These are phyloP conservation scores for Psilocybe cubensis DNA, from an alignment of 768 basidiomycete species.

Conservation along the genomic window DNA sequence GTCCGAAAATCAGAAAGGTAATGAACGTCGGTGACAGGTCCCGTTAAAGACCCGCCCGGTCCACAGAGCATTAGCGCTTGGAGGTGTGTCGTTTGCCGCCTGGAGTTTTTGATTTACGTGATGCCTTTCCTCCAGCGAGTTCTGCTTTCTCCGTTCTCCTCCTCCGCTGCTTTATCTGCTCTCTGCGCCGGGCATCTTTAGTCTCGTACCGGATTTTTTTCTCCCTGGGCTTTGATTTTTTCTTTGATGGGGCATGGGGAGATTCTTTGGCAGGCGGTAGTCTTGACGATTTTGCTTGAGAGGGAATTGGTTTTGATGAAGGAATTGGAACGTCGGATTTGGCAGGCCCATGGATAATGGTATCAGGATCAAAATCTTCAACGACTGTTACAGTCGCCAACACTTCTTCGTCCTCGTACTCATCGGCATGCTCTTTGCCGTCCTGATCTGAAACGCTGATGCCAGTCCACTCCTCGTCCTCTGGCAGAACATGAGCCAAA, in stretches of 20 bases:
- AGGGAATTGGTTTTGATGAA: not conserved
- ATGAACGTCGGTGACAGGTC: not conserved
- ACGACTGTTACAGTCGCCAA: conserved; percentile 90
- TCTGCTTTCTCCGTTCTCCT: conserved; percentile 75
- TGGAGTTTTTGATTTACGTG: conserved; percentile 37
- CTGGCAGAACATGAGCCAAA: conserved; percentile 24
- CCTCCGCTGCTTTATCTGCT: conserved; percentile 63
- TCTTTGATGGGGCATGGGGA: conserved; percentile 20
- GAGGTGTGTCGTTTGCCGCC: conserved; percentile 14
- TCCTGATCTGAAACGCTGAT: conserved; percentile 33
- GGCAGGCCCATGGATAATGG: conserved; percentile 52
- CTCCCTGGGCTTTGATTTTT: conserved; percentile 23
- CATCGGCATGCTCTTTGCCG: conserved; percentile 55
- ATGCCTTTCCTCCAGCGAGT: conserved; percentile 66
- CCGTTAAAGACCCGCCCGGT: conserved; percentile 5
- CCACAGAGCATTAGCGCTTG: conserved; percentile 19
- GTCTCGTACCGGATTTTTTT: conserved; percentile 71
- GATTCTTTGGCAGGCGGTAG: conserved; percentile 5
- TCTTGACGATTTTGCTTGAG: not conserved
- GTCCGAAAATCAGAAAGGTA: conserved; percentile 1
- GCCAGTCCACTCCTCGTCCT: conserved; percentile 54
- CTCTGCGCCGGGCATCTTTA: conserved; percentile 63
- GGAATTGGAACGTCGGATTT: conserved; percentile 15
- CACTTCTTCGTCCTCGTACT: conserved; percentile 84
- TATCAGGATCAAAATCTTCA: conserved; percentile 85